Evolutionary conservation across 2,329 filamentous ascomycete genomes (phyloP).

Genomic region (Fusarium devonianum): DNA sequence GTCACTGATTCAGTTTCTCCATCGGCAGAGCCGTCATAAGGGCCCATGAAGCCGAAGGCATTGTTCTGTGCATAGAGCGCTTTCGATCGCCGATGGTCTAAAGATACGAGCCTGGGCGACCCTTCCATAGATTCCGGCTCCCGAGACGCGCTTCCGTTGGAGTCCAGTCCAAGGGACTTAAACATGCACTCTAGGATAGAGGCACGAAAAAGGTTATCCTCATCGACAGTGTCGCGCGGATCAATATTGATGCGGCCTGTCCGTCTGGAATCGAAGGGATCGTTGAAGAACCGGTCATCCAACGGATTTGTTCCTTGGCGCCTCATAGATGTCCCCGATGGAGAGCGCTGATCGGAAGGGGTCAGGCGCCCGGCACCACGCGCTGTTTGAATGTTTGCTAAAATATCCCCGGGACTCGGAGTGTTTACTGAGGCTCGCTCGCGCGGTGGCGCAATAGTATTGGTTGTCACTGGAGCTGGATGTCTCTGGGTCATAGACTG

Average conservation of each 20-base stretch:
- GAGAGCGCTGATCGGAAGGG: slow-evolving; percentile 25
- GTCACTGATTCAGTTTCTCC: slow-evolving; percentile 87
- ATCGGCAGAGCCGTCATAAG: slow-evolving; percentile 76
- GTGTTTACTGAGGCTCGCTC: slow-evolving; percentile 55
- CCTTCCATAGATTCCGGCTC: slow-evolving; percentile 80
- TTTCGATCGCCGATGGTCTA: slow-evolving; percentile 82
- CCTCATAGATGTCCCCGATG: slow-evolving; percentile 35
- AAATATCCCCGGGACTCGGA: slow-evolving; percentile 77
- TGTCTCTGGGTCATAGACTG: slow-evolving; percentile 67
- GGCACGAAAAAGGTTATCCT: slow-evolving; percentile 86
- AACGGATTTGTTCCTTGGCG: slow-evolving; percentile 55
- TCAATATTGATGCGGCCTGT: slow-evolving; percentile 63
- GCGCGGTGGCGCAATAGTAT: slow-evolving; percentile 50
- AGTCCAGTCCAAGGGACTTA: slow-evolving; percentile 85
- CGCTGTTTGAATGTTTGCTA: slow-evolving; percentile 78
- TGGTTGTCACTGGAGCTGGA: slow-evolving; percentile 52
- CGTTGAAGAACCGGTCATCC: slow-evolving; percentile 60
- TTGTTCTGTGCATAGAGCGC: slow-evolving; percentile 73
- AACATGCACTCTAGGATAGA: slow-evolving; percentile 96
- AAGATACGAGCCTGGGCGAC: slow-evolving; percentile 84
- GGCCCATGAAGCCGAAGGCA: slow-evolving; percentile 90
- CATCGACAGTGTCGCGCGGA: slow-evolving; percentile 82
- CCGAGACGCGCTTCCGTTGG: slow-evolving; percentile 68
- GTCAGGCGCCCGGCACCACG: slow-evolving; percentile 61
- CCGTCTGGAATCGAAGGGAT: slow-evolving; percentile 63